These are phyloP conservation scores for Barnettozyma vustinii DNA, from an alignment of 805 yeast species.

Conservation along the genomic window DNA sequence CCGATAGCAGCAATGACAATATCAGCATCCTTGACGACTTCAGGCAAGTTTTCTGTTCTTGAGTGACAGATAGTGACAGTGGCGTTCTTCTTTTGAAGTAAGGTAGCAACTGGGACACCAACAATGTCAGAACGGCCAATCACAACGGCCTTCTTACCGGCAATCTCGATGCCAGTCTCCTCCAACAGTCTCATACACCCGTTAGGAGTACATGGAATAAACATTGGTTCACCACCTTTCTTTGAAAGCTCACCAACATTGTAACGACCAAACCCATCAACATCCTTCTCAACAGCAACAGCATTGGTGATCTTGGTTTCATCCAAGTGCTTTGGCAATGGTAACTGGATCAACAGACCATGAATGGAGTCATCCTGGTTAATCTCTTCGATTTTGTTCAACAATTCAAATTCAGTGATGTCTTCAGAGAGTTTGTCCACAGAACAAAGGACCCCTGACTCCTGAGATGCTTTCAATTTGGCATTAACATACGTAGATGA, in stretches of 20 bases:
- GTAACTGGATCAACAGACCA: constrained; percentile 87
- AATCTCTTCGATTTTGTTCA: constrained; percentile 53
- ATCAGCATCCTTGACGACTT: constrained; percentile 64
- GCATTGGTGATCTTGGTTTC: constrained; percentile 77
- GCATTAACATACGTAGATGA: constrained; percentile 87
- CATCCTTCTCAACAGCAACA: constrained; percentile 81
- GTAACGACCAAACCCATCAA: constrained; percentile 87
- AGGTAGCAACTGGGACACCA: constrained; percentile 86
- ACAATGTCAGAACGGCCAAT: constrained; percentile 95
- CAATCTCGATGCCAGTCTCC: constrained; percentile 56
- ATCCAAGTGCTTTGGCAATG: constrained; percentile 74
- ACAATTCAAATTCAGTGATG: constrained; percentile 53
- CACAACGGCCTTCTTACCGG: constrained; percentile 87
- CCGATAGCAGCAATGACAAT: constrained; percentile 92
- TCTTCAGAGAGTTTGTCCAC: constrained; percentile 60
- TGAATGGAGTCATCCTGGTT: constrained; percentile 75
- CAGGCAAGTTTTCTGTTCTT: constrained; percentile 55
- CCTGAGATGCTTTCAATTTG: constrained; percentile 85
- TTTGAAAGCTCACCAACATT: constrained; percentile 90
- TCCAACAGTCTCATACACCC: constrained; percentile 82
- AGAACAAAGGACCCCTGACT: constrained; percentile 69
- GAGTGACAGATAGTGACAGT: constrained; percentile 90
- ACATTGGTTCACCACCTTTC: constrained; percentile 75
- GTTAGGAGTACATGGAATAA: constrained; percentile 92
- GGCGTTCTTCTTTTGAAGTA: constrained; percentile 67